Conservation (phyloP, 1,284 basidiomycete genomes). For the Cutaneotrichosporon sp. region DNA sequence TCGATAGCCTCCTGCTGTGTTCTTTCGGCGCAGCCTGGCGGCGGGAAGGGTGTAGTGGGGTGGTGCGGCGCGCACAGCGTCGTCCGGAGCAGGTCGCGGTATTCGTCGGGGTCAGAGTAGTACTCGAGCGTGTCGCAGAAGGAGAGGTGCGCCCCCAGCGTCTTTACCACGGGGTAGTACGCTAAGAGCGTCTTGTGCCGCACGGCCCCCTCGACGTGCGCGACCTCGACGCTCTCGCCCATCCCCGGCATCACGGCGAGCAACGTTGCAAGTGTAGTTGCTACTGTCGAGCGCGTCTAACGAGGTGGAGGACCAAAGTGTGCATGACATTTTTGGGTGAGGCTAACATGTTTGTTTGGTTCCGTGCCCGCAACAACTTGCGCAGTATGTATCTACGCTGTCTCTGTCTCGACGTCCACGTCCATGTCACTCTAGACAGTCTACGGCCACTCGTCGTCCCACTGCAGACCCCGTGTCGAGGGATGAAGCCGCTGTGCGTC, state of each 20-base stretch:
- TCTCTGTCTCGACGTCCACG: not conserved
- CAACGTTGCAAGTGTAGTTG: not conserved
- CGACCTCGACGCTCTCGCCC: not conserved
- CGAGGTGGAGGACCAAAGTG: not conserved
- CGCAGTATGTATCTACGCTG: not conserved
- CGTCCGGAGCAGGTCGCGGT: slow-evolving; percentile 17
- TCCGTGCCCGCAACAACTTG: not conserved
- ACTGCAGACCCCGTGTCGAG: slow-evolving; percentile 5
- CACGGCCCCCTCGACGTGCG: not conserved
- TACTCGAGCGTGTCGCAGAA: slow-evolving; percentile 6
- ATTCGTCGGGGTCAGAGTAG: slow-evolving; percentile 24
- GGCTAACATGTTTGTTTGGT: slow-evolving; percentile 6
- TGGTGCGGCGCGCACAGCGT: slow-evolving; percentile 22
- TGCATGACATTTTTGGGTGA: not conserved
- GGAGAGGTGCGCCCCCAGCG: slow-evolving; percentile 19
- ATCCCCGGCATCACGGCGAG: not conserved
- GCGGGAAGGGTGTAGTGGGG: not conserved
- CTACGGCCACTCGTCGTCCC: slow-evolving; percentile 17
- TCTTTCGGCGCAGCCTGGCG: not conserved
- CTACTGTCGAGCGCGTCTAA: not conserved
- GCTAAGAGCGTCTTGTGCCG: slow-evolving; percentile 42
- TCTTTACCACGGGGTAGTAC: slow-evolving; percentile 30
- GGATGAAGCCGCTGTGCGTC: slow-evolving; percentile 9
- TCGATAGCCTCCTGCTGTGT: slow-evolving; percentile 32
- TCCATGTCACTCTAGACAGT: not conserved